Conservation (phyloP, 2,329 filamentous ascomycete genomes). For the Neofusicoccum sp. region DNA sequence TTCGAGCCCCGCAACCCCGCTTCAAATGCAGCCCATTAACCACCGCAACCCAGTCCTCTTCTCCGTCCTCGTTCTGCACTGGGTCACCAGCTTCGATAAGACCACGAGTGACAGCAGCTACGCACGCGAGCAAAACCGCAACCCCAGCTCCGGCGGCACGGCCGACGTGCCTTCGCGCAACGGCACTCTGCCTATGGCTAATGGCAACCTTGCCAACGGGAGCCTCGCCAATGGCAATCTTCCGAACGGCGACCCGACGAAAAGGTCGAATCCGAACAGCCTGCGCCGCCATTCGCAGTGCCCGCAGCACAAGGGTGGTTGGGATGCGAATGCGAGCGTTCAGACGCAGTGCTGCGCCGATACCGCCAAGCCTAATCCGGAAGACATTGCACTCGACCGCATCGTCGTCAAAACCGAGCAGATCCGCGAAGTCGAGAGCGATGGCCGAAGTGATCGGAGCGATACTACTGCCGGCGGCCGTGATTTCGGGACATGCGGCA, state of each 20-base stretch:
- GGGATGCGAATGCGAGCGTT: slow-evolving; percentile 5
- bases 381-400: slow-evolving; percentile 3
- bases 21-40: neutral
- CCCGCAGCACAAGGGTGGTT: neutral
- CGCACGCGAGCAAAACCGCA: neutral
- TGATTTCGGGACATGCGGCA: neutral
- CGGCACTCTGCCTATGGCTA: neutral
- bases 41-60: neutral
- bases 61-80: slow-evolving; percentile 14
- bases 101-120: slow-evolving; percentile 8
- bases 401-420: slow-evolving; percentile 13
- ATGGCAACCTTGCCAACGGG: neutral
- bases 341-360: slow-evolving; percentile 10
- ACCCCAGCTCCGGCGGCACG: neutral
- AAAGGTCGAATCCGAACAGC: neutral
- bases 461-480: neutral
- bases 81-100: slow-evolving; percentile 11
- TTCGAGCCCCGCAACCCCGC: neutral
- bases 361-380: neutral
- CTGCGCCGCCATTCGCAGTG: neutral
- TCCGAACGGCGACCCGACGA: neutral
- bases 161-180: neutral
- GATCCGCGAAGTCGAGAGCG: slow-evolving; percentile 9
- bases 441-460: slow-evolving; percentile 1
- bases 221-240: neutral